phyloP scores from a whole-genome alignment of 768 basidiomycete genomes.

The Pluteus cervinus region DNA sequence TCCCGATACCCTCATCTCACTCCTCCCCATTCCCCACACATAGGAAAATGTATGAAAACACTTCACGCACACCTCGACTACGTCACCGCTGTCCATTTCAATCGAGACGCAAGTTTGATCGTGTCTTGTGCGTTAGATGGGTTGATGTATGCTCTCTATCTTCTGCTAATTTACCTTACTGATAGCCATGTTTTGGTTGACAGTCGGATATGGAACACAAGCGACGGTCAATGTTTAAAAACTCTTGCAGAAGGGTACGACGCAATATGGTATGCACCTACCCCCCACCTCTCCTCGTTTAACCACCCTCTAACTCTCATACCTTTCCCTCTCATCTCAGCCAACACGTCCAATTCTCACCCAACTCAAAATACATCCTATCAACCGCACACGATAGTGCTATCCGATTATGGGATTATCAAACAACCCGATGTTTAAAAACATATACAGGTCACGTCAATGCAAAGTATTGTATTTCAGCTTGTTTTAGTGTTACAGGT shows the following conservation, averaged over 20 bases:
- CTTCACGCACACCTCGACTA: conserved; percentile 93
- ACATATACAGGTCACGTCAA: conserved; percentile 84
- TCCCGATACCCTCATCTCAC: neutral
- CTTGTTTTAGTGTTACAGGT: conserved; percentile 80
- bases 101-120: conserved; percentile 84
- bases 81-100: conserved; percentile 93
- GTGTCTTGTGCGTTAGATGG: conserved; percentile 92
- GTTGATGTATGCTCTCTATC: conserved; percentile 63
- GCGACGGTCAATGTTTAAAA: conserved; percentile 91
- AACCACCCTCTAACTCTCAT: neutral
- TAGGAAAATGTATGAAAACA: conserved; percentile 81
- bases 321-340: conserved; percentile 27
- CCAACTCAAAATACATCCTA: conserved; percentile 91
- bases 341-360: conserved; percentile 91
- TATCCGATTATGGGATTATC: conserved; percentile 94
- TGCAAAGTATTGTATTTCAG: conserved; percentile 76
- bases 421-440: conserved; percentile 84
- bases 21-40: neutral
- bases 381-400: conserved; percentile 91
- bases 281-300: neutral
- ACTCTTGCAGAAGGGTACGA: conserved; percentile 89
- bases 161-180: conserved; percentile 4
- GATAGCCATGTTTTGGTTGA: conserved; percentile 2
- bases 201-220: conserved; percentile 95
- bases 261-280: conserved; percentile 69